Evolutionary conservation across 75 land plant species (phyloP).

Genomic region (Azolla pinnata): DNA sequence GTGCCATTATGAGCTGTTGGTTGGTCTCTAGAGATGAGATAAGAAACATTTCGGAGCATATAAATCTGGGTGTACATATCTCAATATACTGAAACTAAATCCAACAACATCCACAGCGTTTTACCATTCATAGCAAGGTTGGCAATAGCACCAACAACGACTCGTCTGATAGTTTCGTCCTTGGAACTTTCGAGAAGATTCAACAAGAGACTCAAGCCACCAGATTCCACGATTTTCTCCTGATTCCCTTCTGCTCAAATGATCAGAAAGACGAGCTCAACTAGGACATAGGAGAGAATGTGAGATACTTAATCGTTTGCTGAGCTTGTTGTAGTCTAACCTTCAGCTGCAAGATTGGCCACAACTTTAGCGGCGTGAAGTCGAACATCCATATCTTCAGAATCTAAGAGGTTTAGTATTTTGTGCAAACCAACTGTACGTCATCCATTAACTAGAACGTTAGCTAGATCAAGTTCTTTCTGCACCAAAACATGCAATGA

Average conservation of each 20-base stretch:
- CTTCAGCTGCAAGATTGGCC: slow-evolving; percentile 96
- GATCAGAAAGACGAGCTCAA: too few relatives aligned
- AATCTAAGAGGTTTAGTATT: slow-evolving; percentile 72
- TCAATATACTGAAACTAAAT: too few relatives aligned
- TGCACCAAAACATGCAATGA: too few relatives aligned
- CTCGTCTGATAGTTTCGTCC: slow-evolving; percentile 64
- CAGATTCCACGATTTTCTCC: slow-evolving; percentile 69
- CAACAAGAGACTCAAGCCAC: slow-evolving; percentile 58
- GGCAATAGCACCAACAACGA: slow-evolving; percentile 85
- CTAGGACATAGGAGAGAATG: too few relatives aligned
- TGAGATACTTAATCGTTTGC: too few relatives aligned
- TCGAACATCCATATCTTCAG: slow-evolving; percentile 85
- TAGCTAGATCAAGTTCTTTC: too few relatives aligned
- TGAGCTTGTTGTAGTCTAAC: too few relatives aligned
- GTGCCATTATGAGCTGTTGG: slow-evolving; percentile 64
- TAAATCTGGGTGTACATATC: too few relatives aligned
- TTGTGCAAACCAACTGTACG: slow-evolving; percentile 74
- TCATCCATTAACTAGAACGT: too few relatives aligned
- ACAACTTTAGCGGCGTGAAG: slow-evolving; percentile 97
- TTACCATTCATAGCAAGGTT: slow-evolving; percentile 87
- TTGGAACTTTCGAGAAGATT: slow-evolving; percentile 57
- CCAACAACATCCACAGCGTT: too few relatives aligned
- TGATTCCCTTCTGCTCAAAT: slow-evolving; percentile 75
- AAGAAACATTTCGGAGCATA: too few relatives aligned
- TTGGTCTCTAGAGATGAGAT: slow-evolving; percentile 43